Base-by-base conservation (phyloP, 1,284 basidiomycete genomes). In the Hymenochaete sp. region DNA sequence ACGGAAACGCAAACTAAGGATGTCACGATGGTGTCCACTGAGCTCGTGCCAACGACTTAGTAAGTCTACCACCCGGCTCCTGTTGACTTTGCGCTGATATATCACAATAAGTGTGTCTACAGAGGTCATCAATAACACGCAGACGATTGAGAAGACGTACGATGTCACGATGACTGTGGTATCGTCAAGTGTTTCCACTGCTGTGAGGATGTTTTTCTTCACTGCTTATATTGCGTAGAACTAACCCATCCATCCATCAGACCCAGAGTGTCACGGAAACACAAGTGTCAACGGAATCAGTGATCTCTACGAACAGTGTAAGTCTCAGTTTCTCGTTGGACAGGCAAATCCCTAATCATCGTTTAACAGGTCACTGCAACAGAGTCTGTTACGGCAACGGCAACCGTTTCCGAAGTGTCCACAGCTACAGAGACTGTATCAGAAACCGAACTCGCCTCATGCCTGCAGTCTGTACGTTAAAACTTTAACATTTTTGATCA, bases 111-210 rank as follows among this genome's bases (percentile, higher is more conserved):
- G 65, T 58, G 70, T 78, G 42, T 68, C 65, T 57, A 81, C 78
- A 27, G 52, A 71, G 49, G 68, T 79, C 58, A 72, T 77, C 50
- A 73, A 82, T 59, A 74, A 79, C 57, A 75, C 77, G 50, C 57
- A 47, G 65, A 80, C 76, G 5, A 47, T 71, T 43, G 55, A 66
- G 55, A 59, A 71, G 56, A 75, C 73, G 5, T 57, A 67, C 58
- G 73, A 70, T 25, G 63, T 64, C 7, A 73, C 71, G 27, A 61
- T 70, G 43, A 70, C 68, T 27, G 62, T 50, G 22, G 40, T 42
- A n/a, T 53, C 47, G 35, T 51, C 52, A 22, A 44, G 37, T 22
- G 26, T 42, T 4, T 36, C 38, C 27, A 37, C 47, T 14, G 28
- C 43, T 19, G 46, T 48, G 32, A 10, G 44, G 24, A 8, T 22